Evolutionary conservation across 2,329 filamentous ascomycete genomes (phyloP).

Genomic region (Cercospora zeina): DNA sequence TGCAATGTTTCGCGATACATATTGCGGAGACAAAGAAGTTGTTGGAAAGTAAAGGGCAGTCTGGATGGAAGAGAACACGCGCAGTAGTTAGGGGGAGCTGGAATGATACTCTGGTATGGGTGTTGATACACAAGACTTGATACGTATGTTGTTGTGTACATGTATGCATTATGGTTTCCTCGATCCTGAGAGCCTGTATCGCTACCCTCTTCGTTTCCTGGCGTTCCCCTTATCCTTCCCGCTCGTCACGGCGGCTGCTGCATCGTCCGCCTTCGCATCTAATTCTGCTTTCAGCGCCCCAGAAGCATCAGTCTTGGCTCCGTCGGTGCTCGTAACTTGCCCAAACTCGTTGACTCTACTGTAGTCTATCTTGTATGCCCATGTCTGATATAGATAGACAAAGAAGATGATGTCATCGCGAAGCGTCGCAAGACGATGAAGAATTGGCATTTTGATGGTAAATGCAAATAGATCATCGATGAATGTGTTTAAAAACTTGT

Average conservation of each 20-base stretch:
- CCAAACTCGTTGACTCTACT: slow-evolving; percentile 95
- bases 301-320: slow-evolving; percentile 21
- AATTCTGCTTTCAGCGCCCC: slow-evolving; percentile 27
- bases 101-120: background rate
- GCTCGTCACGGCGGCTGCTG: slow-evolving; percentile 15
- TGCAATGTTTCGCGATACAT: no score
- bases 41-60: no score
- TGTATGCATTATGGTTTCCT: background rate
- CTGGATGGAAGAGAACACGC: no score
- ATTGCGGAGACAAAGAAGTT: no score
- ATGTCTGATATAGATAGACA: slow-evolving; percentile 92
- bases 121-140: background rate
- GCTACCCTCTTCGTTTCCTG: slow-evolving; percentile 10
- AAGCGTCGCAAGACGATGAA: slow-evolving; percentile 88
- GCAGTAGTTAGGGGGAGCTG: background rate
- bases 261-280: slow-evolving; percentile 22
- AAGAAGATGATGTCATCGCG: slow-evolving; percentile 98
- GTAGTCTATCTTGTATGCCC: slow-evolving; percentile 89
- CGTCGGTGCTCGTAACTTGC: slow-evolving; percentile 58
- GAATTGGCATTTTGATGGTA: slow-evolving; percentile 97
- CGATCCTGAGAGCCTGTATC: no score
- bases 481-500: slow-evolving; percentile 98
- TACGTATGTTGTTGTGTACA: background rate
- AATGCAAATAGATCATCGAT: slow-evolving; percentile 99
- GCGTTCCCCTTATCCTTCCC: slow-evolving; percentile 15